Evolutionary conservation across 108 stramenopile species (phyloP).

Genomic region (Asterionellopsis glacialis): DNA sequence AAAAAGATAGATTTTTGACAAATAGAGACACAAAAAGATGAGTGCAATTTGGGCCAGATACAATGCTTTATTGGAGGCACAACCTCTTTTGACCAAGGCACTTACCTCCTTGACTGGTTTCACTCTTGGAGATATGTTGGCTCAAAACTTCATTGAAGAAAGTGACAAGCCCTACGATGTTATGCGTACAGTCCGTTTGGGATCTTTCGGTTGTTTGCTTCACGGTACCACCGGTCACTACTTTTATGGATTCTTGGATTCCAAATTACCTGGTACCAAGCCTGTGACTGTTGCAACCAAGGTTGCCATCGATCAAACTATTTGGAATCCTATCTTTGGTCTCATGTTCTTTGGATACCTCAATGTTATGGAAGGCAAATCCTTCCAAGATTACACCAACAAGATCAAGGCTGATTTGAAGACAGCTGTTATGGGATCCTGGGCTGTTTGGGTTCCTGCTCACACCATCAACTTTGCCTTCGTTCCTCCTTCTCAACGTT

Average conservation of each 20-base stretch:
- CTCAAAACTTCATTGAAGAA: constrained; percentile 86
- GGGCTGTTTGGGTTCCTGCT: constrained; percentile 63
- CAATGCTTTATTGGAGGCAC: constrained; percentile 82
- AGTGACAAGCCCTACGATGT: constrained; percentile 84
- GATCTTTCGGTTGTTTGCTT: constrained; percentile 90
- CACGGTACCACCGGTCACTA: constrained; percentile 96
- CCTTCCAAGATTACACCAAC: constrained; percentile 71
- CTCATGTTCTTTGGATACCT: constrained; percentile 95
- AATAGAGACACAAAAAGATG: constrained; percentile 21
- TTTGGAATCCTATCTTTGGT: constrained; percentile 96
- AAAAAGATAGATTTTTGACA: not conserved
- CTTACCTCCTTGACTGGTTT: constrained; percentile 85
- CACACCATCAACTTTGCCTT: constrained; percentile 95
- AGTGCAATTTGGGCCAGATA: constrained; percentile 82
- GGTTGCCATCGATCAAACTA: constrained; percentile 89
- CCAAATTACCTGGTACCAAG: constrained; percentile 88
- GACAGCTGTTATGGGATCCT: constrained; percentile 72
- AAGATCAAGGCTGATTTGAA: constrained; percentile 89
- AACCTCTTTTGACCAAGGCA: constrained; percentile 81
- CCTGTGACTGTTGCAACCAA: constrained; percentile 90
- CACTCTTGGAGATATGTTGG: constrained; percentile 88
- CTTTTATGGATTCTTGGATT: constrained; percentile 91
- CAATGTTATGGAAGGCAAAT: constrained; percentile 82
- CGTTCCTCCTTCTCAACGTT: constrained; percentile 84
- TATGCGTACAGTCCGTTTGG: constrained; percentile 84